phyloP scores from a whole-genome alignment of 441 rosid species.

The Mallotus japonicus region DNA sequence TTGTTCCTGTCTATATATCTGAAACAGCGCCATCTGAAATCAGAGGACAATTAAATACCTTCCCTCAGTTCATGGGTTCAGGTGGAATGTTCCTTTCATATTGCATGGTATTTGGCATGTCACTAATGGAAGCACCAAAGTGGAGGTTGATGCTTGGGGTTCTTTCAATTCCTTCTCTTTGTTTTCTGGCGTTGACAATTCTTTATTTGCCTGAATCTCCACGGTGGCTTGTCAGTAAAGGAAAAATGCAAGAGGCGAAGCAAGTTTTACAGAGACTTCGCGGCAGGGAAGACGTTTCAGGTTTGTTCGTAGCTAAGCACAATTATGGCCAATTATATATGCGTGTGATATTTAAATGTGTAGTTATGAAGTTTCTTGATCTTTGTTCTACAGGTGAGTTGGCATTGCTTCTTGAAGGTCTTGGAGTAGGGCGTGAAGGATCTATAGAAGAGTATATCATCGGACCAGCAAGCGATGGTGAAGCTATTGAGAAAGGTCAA shows the following conservation, averaged over 20 bases:
- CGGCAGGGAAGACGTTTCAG: conserved; percentile 79
- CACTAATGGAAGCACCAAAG: conserved; percentile 53
- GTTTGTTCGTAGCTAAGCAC: conserved; percentile 22
- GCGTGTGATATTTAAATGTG: background rate
- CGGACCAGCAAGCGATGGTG: conserved; percentile 41
- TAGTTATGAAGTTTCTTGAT: background rate
- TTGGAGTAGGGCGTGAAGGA: conserved; percentile 56
- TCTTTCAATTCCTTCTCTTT: conserved; percentile 61
- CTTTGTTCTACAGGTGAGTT: conserved; percentile 49
- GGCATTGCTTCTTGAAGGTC: conserved; percentile 71
- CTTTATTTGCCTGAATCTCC: conserved; percentile 85
- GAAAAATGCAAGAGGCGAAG: conserved; percentile 69
- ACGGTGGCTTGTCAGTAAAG: conserved; percentile 90
- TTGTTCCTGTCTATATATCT: conserved; percentile 78
- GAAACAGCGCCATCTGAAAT: conserved; percentile 87
- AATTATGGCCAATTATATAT: background rate
- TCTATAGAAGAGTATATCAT: conserved; percentile 58
- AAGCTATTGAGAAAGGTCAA: conserved; percentile 38
- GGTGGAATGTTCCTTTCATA: conserved; percentile 85
- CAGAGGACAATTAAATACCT: conserved; percentile 71
- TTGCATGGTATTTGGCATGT: conserved; percentile 77
- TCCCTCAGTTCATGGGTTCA: conserved; percentile 79
- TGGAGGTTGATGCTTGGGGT: conserved; percentile 91
- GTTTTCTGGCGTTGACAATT: conserved; percentile 42
- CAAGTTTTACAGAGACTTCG: conserved; percentile 65